phyloP scores from a whole-genome alignment of 106 monocot species.

The Vanilla planifolia region DNA sequence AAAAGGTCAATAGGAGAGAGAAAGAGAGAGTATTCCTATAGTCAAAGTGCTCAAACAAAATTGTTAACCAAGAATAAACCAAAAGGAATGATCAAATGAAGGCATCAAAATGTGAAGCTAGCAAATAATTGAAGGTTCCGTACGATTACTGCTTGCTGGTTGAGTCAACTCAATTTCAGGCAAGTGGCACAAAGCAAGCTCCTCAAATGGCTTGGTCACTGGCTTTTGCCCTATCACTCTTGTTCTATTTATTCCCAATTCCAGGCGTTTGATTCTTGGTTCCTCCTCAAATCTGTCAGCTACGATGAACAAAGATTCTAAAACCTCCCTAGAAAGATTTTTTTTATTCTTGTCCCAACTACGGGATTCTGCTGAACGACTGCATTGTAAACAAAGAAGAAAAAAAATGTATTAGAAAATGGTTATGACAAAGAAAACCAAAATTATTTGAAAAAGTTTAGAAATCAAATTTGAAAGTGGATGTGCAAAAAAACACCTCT shows the following conservation, averaged over 20 bases:
- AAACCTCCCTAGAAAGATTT: conserved; percentile 41
- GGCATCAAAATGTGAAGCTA: background rate
- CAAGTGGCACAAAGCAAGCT: conserved; percentile 7
- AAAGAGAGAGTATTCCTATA: too few species aligned
- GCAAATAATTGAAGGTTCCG: background rate
- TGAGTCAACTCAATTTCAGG: background rate
- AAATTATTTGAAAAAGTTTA: too few species aligned
- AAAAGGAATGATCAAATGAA: background rate
- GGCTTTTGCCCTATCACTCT: conserved; percentile 29
- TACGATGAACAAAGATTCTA: conserved; percentile 51
- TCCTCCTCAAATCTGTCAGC: conserved; percentile 51
- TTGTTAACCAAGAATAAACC: too few species aligned
- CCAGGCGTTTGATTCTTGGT: conserved; percentile 29
- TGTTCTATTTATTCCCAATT: conserved; percentile 58
- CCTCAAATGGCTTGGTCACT: conserved; percentile 43
- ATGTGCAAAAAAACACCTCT: conserved; percentile 19
- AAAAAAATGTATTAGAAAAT: background rate
- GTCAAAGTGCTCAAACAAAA: too few species aligned
- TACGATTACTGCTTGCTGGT: background rate
- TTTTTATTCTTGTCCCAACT: conserved; percentile 24
- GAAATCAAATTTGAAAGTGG: background rate
- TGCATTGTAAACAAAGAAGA: conserved; percentile 13
- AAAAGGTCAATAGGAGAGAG: too few species aligned
- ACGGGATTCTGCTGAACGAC: conserved; percentile 9
- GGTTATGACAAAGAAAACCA: background rate